Base-by-base conservation (phyloP, 371 early-diverging fungal genomes). In the Mortierella sp. region DNA sequence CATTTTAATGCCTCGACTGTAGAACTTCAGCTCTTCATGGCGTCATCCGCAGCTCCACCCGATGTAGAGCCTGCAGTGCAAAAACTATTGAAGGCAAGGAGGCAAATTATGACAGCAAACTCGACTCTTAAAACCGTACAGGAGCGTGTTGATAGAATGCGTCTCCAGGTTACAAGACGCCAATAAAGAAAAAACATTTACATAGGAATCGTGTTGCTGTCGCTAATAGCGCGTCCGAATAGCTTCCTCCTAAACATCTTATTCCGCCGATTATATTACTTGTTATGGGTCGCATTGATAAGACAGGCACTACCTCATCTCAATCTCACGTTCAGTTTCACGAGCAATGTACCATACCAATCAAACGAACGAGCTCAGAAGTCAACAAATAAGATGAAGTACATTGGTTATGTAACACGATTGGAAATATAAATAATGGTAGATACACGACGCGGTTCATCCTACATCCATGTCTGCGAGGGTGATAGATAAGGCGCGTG, bases 11-110 rank as follows among this genome's bases (percentile, higher is more conserved):
- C 39, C 26, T 11, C 2, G 20, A 26, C 24, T 18, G 43, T 71
- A 88, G 88, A 88, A 40, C 72, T 90, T 3, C 89, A 89, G 32
- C 67, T 86, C 16, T 90, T 88, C 58, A 72, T 85, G 63, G 86
- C 84, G 16, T 87, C 87, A 1, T 85, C 89, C 9, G 88, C 87
- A 62, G 85, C 89, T 24, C 90, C 90, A 2, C 85, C 86, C 26
- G 81, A 80, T 35, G 84, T 90, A 5, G 87, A 88, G 18, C 81
- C 89, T 1, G 84, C 88, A 1, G 71, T 88, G 22, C 86, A 86
- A 10, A 90, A 88, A 30, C 65, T 90, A 10, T 18, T 81, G 18
- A 87, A 85, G 58, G 86, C 88, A n/a, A 79, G 87, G 62, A 86
- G 87, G 55, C 84, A 86, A 64, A 73, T 90, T 8, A 77, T 83